Evolutionary conservation across 148 eudicot species (phyloP).

Genomic region (Salicornia ramosissima): DNA sequence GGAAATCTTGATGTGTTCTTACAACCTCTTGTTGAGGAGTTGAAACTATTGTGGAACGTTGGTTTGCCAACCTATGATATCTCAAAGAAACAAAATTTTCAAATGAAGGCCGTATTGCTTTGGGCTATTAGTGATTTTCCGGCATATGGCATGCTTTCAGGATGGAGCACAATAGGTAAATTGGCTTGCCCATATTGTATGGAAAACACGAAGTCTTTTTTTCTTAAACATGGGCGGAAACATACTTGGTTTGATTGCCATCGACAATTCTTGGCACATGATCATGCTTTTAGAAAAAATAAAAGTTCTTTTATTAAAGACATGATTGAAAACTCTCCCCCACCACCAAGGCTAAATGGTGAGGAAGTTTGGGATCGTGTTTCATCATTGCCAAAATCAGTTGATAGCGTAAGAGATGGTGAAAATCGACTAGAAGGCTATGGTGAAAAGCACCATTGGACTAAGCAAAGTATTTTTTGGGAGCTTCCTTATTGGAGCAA

Average conservation of each 20-base stretch:
- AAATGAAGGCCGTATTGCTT: not conserved
- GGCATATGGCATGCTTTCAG: no score
- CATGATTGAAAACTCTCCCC: not conserved
- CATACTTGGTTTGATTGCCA: no score
- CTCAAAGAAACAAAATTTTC: conserved; percentile 9
- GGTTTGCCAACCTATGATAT: no score
- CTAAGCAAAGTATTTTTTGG: conserved; percentile 15
- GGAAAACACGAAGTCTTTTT: not conserved
- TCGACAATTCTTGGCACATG: not conserved
- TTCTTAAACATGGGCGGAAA: not conserved
- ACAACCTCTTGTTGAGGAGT: not conserved
- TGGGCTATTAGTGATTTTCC: no score
- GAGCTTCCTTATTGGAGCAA: conserved; percentile 17
- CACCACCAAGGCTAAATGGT: conserved; percentile 11
- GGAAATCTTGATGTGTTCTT: conserved; percentile 6
- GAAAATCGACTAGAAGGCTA: not conserved
- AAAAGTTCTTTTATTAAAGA: not conserved
- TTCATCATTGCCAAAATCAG: conserved; percentile 3
- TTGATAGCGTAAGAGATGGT: not conserved
- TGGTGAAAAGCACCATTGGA: conserved; percentile 5
- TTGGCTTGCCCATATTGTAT: conserved; percentile 13
- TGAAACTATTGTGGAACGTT: no score
- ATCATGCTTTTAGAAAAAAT: not conserved
- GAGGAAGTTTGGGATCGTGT: no score
- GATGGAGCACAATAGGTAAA: no score